Evolutionary conservation across 2,329 filamentous ascomycete species (phyloP).

Genomic region (Cyphellophora europaea): DNA sequence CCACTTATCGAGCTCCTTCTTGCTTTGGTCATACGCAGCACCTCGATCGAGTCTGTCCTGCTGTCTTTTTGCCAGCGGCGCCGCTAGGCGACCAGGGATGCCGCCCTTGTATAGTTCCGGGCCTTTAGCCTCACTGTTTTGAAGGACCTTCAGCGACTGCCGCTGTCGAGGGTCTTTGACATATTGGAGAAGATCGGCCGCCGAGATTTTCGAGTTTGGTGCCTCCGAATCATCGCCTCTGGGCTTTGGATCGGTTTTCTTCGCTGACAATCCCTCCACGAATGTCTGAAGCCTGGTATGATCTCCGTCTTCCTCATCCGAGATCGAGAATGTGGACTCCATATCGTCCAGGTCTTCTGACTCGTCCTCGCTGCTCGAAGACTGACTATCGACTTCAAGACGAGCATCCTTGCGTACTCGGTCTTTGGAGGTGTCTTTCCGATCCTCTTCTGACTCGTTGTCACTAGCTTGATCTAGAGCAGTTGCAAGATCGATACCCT

Average conservation of each 20-base stretch:
- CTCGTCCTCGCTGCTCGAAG: slow-evolving; percentile 23
- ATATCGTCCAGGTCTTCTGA: slow-evolving; percentile 35
- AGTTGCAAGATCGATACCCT: slow-evolving; percentile 53
- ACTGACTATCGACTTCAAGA: slow-evolving; percentile 1
- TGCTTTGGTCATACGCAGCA: slow-evolving; percentile 82
- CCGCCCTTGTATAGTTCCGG: slow-evolving; percentile 44
- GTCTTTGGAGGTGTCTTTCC: slow-evolving; percentile 24
- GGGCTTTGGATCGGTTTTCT: slow-evolving; percentile 38
- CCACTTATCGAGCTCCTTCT: slow-evolving; percentile 84
- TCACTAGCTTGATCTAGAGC: slow-evolving; percentile 49
- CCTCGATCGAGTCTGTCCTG: slow-evolving; percentile 75
- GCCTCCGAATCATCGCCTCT: slow-evolving; percentile 29
- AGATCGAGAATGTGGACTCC: slow-evolving; percentile 33
- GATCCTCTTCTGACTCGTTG: slow-evolving; percentile 34
- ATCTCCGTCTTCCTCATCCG: slow-evolving; percentile 40
- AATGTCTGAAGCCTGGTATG: slow-evolving; percentile 58
- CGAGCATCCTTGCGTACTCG: slow-evolving; percentile 8
- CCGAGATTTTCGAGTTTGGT: slow-evolving; percentile 54
- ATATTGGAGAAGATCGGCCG: slow-evolving; percentile 65
- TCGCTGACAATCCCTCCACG: slow-evolving; percentile 32
- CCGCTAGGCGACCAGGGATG: slow-evolving; percentile 62
- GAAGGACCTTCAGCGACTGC: slow-evolving; percentile 67
- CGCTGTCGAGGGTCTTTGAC: slow-evolving; percentile 67
- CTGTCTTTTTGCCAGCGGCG: slow-evolving; percentile 74
- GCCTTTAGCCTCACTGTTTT: slow-evolving; percentile 50